phyloP scores from a whole-genome alignment of 495 filamentous ascomycete species.

The Pyrenula aspistea region DNA sequence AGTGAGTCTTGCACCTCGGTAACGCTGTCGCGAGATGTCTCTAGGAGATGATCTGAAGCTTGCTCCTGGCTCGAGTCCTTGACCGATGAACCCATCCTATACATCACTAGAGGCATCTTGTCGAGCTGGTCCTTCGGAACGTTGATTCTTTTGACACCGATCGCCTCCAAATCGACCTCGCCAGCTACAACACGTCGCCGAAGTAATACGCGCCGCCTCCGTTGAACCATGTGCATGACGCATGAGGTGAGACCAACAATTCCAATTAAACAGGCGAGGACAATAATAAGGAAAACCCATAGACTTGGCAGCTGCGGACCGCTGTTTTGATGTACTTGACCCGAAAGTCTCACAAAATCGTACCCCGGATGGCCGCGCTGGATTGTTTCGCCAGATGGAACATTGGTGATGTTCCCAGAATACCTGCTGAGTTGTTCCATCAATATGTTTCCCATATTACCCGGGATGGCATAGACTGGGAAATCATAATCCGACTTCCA shows the following conservation, averaged over 20 bases:
- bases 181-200: slow-evolving; percentile 57
- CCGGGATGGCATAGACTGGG: slow-evolving; percentile 77
- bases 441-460: slow-evolving; percentile 47
- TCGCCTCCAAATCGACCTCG: slow-evolving; percentile 66
- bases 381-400: slow-evolving; percentile 24
- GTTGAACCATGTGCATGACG: slow-evolving; percentile 64
- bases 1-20: neutral
- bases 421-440: slow-evolving; percentile 64
- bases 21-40: neutral
- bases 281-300: slow-evolving; percentile 75
- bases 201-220: slow-evolving; percentile 48
- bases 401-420: slow-evolving; percentile 53
- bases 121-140: slow-evolving; percentile 59
- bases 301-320: slow-evolving; percentile 44
- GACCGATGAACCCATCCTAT: slow-evolving; percentile 25
- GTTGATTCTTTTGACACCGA: slow-evolving; percentile 64
- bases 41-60: neutral
- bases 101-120: slow-evolving; percentile 62
- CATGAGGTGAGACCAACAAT: slow-evolving; percentile 53
- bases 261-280: slow-evolving; percentile 59
- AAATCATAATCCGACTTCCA: slow-evolving; percentile 57
- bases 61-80: neutral
- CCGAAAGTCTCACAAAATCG: neutral
- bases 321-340: slow-evolving; percentile 6
- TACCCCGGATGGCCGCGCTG: slow-evolving; percentile 23